Percentiles rank a stretch among this genome's conserved stretches.
phyloP scores from a whole-genome alignment of 331 rosid species.

The Stylosanthes scabra region DNA sequence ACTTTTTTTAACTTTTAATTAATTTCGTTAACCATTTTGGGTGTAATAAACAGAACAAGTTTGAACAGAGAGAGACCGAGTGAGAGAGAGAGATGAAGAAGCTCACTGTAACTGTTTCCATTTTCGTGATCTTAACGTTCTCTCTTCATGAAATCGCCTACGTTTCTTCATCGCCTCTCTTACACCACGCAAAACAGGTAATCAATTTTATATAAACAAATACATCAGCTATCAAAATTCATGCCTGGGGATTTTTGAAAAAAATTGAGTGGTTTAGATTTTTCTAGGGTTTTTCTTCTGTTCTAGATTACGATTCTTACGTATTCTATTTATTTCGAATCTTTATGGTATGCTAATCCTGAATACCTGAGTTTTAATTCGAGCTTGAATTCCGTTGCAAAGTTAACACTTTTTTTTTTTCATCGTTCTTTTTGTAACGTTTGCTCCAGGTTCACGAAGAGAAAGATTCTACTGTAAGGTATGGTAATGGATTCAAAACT shows the following conservation, averaged over 20 bases:
- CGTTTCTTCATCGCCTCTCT: constrained; percentile 53
- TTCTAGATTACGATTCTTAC: neutral
- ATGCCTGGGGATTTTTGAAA: neutral
- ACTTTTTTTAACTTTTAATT: no score
- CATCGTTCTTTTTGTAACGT: constrained; percentile 27
- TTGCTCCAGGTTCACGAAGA: constrained; percentile 58
- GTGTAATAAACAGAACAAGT: constrained; percentile 4
- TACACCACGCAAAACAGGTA: constrained; percentile 52
- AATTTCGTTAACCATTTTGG: neutral
- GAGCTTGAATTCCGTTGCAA: constrained; percentile 18
- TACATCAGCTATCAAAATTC: neutral
- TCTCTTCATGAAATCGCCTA: constrained; percentile 38
- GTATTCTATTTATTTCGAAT: constrained; percentile 4
- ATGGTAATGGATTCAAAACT: constrained; percentile 21
- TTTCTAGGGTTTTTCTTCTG: constrained; percentile 33
- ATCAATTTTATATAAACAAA: constrained; percentile 5
- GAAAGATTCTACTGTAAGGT: constrained; percentile 62
- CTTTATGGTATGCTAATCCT: neutral
- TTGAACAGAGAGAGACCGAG: constrained; percentile 13
- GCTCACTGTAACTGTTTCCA: constrained; percentile 20
- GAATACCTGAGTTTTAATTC: neutral
- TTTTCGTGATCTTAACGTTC: constrained; percentile 38
- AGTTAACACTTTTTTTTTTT: constrained; percentile 24
- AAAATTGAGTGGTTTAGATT: constrained; percentile 13
- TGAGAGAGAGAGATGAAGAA: constrained; percentile 48